phyloP scores from a whole-genome alignment of 129 eudicot species.

The Pseudognaphalium luteoalbum region DNA sequence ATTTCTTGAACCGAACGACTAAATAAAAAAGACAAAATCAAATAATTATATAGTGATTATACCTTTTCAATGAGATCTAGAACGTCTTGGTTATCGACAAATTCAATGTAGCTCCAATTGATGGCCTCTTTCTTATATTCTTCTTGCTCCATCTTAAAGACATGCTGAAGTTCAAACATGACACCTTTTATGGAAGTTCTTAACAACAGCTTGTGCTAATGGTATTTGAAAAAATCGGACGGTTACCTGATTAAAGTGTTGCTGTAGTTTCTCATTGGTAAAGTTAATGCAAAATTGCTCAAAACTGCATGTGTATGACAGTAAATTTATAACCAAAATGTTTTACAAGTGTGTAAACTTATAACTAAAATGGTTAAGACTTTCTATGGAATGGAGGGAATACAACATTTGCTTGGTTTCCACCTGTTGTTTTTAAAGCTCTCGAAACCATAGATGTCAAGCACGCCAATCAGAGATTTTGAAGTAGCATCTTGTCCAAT shows the following conservation, averaged over 20 bases:
- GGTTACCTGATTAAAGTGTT: slow-evolving; percentile 94
- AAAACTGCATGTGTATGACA: slow-evolving; percentile 61
- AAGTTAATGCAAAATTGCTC: slow-evolving; percentile 98
- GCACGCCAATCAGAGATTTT: slow-evolving; percentile 87
- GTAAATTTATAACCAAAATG: background rate
- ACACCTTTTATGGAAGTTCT: slow-evolving; percentile 14
- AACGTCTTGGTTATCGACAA: slow-evolving; percentile 99
- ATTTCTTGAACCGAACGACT: slow-evolving; percentile 2
- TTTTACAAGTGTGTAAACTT: background rate
- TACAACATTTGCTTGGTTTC: slow-evolving; percentile 18
- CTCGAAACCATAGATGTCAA: slow-evolving; percentile 97
- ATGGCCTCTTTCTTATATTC: slow-evolving; percentile 93
- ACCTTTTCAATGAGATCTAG: slow-evolving; percentile 98
- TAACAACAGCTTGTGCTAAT: slow-evolving; percentile 17
- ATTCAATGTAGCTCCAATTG: slow-evolving; percentile 98
- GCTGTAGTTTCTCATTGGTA: slow-evolving; percentile 98
- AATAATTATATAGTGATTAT: slow-evolving; percentile 19
- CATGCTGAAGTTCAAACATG: slow-evolving; percentile 67
- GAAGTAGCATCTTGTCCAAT: slow-evolving; percentile 90
- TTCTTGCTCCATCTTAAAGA: slow-evolving; percentile 98
- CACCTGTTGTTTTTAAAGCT: slow-evolving; percentile 96
- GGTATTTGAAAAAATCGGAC: slow-evolving; percentile 16
- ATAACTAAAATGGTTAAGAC: background rate
- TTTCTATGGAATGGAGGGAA: slow-evolving; percentile 9
- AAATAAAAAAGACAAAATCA: slow-evolving; percentile 15